Conservation (phyloP, 2,329 filamentous ascomycete genomes). For the Penicillium nordicum region DNA sequence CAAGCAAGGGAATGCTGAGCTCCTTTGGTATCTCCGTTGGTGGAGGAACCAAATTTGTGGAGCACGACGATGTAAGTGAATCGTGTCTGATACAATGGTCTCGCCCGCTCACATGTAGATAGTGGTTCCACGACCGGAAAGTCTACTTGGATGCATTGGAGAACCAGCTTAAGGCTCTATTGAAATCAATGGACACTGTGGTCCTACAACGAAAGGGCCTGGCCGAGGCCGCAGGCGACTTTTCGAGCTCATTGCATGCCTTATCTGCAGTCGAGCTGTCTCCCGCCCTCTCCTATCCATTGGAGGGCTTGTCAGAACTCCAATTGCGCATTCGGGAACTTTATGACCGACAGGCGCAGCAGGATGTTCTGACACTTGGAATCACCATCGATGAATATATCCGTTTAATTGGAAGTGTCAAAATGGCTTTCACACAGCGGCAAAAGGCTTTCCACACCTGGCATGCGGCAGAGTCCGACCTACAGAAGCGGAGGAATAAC, state of each 20-base stretch:
- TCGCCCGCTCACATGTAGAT: conserved; percentile 21
- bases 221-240: conserved; percentile 88
- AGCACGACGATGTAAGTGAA: conserved; percentile 82
- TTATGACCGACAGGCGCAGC: conserved; percentile 94
- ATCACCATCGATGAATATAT: conserved; percentile 99
- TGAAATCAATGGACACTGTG: conserved; percentile 93
- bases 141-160: conserved; percentile 93
- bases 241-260: conserved; percentile 87
- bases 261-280: conserved; percentile 91
- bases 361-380: conserved; percentile 91
- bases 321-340: conserved; percentile 92
- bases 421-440: conserved; percentile 85
- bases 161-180: conserved; percentile 79
- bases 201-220: conserved; percentile 89
- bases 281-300: conserved; percentile 77
- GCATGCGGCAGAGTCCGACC: conserved; percentile 84
- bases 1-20: conserved; percentile 91
- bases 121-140: conserved; percentile 97
- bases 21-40: conserved; percentile 77
- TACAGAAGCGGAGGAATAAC: conserved; percentile 80
- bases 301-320: conserved; percentile 88
- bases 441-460: conserved; percentile 95
- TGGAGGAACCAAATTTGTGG: conserved; percentile 80
- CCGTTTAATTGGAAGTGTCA: conserved; percentile 88
- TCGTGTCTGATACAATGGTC: neutral